Percentiles rank a stretch among this genome's conserved stretches.
These are phyloP conservation scores for Globisporangium middletonii DNA, from an alignment of 352 stramenopile species.

Conservation along the genomic window DNA sequence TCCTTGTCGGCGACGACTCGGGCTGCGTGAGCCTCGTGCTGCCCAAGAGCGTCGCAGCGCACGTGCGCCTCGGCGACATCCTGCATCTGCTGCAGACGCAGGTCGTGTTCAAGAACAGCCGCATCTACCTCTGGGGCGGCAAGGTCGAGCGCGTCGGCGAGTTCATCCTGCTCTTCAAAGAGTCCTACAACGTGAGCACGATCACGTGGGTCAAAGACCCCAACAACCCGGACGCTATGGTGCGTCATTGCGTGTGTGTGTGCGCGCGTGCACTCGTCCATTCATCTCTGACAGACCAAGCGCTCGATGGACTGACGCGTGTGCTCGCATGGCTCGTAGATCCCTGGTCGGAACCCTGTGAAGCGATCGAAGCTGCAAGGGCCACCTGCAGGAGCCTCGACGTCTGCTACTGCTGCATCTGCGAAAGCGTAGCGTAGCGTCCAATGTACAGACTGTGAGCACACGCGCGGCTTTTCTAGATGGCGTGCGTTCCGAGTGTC, in stretches of 20 bases:
- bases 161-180: constrained; percentile 85
- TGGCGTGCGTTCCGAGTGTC: too few species aligned
- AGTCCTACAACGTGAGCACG: constrained; percentile 76
- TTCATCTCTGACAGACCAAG: background rate
- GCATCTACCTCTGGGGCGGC: constrained; percentile 74
- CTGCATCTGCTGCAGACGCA: constrained; percentile 62
- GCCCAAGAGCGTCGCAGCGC: constrained; percentile 53
- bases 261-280: too few species aligned
- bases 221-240: constrained; percentile 56
- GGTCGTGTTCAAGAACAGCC: constrained; percentile 72
- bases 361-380: constrained; percentile 41
- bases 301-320: background rate
- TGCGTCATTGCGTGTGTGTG: constrained; percentile 10
- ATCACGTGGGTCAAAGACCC: constrained; percentile 81
- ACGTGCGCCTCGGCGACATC: constrained; percentile 72
- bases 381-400: background rate
- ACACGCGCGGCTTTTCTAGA: too few species aligned
- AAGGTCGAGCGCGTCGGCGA: constrained; percentile 82
- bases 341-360: constrained; percentile 44
- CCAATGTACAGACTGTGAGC: too few species aligned
- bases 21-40: constrained; percentile 78
- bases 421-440: background rate
- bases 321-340: constrained; percentile 18
- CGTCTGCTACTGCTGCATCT: background rate
- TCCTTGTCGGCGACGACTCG: constrained; percentile 79